phyloP scores from a whole-genome alignment of 2,329 filamentous ascomycete genomes.

The Allantophomopsis cytisporea region DNA sequence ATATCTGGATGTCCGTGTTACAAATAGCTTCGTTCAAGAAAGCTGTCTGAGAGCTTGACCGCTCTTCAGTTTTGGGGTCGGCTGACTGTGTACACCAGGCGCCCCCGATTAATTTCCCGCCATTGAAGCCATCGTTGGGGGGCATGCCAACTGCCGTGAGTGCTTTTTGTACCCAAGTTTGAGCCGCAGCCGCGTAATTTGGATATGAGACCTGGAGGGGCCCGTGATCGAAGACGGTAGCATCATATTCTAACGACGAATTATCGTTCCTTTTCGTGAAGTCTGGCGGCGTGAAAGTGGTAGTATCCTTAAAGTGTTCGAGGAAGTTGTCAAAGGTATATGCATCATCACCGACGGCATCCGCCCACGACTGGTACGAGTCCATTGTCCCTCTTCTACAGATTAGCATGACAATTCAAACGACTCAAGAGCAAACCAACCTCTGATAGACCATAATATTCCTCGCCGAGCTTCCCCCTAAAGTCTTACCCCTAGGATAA shows the following conservation, averaged over 20 bases:
- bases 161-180: too few relatives aligned
- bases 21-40: slow-evolving; percentile 4
- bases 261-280: slow-evolving; percentile 10
- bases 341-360: background rate
- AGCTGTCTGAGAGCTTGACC: slow-evolving; percentile 6
- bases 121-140: too few relatives aligned
- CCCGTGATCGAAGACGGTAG: too few relatives aligned
- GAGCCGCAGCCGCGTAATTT: too few relatives aligned
- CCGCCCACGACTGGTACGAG: background rate
- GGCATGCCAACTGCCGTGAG: too few relatives aligned
- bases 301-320: slow-evolving; percentile 6
- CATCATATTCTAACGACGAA: too few relatives aligned
- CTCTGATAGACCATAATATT: background rate
- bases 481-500: background rate
- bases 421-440: background rate
- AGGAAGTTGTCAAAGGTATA: background rate
- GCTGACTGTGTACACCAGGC: slow-evolving; percentile 2
- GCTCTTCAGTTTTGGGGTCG: slow-evolving; percentile 4
- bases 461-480: background rate
- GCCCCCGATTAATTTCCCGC: too few relatives aligned
- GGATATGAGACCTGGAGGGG: too few relatives aligned
- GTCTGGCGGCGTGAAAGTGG: slow-evolving; percentile 21
- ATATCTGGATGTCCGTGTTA: slow-evolving; percentile 4
- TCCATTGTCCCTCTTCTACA: background rate
- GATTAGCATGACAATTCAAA: slow-evolving; percentile 2